Evolutionary conservation across 495 filamentous ascomycete genomes (phyloP), one percentile per base, ranked within the genome.

Genomic region (Tetracladium setigerum): DNA sequence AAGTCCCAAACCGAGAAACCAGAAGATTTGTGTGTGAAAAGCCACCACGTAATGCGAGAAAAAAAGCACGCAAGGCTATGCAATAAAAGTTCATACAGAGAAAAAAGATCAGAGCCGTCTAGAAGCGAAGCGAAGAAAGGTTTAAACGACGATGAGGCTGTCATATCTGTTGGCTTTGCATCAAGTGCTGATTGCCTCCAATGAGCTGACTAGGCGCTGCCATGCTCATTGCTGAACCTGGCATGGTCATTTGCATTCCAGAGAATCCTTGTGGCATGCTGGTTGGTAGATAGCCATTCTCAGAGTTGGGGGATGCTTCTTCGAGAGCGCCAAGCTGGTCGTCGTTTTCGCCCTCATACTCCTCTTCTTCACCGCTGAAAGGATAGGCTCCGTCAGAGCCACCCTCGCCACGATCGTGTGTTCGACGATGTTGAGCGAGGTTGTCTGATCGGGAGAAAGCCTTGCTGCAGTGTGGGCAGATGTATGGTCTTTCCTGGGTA

Each of bases 371-470:
- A 31, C 89, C 90, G 54, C 72, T 76, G 56, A 66, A 87, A 60
- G 50, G 63, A 46, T 69, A 65, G 47, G 81, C 74, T 30, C 81
- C 85, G 55, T 95, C 87, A 32, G 77, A 74, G 46, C 72, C 77
- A 47, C 82, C 83, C 36, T 81, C 80, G 31, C 76, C 75, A 27
- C 79, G 78, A 66, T 96, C 91, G 58, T 98, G 92, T 24, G 91
- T 97, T 16, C 92, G 88, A 67, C 89, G 89, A 70, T 98, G 92
- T 84, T 98, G 92, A 64, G 92, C 92, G 64, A 98, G 82, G 65
- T 98, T 98, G 71, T 98, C 92, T 57, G 89, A 95, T 61, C 92
- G 79, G 38, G 92, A 96, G 67, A 98, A 98, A 38, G 91, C 92
- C 70, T 97, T 97, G 77, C 83, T 95, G 79, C 92, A 98, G 65